phyloP scores from a whole-genome alignment of 352 stramenopile genomes.

The Globisporangium perplexum region DNA sequence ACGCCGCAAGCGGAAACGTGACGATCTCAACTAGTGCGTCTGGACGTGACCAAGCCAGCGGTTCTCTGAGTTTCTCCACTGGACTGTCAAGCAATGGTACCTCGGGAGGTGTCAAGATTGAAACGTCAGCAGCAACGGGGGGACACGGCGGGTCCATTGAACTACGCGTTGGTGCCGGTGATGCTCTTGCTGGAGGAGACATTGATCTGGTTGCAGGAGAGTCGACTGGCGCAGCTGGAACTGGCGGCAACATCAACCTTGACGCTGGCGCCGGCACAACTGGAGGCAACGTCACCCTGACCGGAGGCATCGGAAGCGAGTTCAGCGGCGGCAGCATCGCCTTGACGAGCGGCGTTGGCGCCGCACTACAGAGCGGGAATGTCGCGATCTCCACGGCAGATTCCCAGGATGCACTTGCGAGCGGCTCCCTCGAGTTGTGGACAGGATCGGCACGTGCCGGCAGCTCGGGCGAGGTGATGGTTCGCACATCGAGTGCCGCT shows the following conservation, averaged over 20 bases:
- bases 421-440: conserved; percentile 15
- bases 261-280: conserved; percentile 7
- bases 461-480: conserved; percentile 10
- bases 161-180: conserved; percentile 10
- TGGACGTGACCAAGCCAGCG: conserved; percentile 14
- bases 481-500: conserved; percentile 16
- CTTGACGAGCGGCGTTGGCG: conserved; percentile 19
- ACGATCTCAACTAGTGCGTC: conserved; percentile 16
- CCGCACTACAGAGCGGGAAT: conserved; percentile 15
- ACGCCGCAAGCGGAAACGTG: conserved; percentile 21
- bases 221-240: conserved; percentile 10
- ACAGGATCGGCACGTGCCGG: conserved; percentile 18
- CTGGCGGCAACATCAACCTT: conserved; percentile 10
- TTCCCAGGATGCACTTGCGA: conserved; percentile 9
- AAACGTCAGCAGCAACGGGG: conserved; percentile 7
- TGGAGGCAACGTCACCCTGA: conserved; percentile 11
- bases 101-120: conserved; percentile 4
- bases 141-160: conserved; percentile 12
- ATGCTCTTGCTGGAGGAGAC: conserved; percentile 6
- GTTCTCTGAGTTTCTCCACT: conserved; percentile 15
- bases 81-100: conserved; percentile 1
- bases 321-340: conserved; percentile 17
- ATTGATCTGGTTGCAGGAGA: conserved; percentile 5
- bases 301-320: conserved; percentile 9
- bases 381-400: conserved; percentile 19